Conservation (phyloP, 441 rosid genomes). For the Manihot esculenta region DNA sequence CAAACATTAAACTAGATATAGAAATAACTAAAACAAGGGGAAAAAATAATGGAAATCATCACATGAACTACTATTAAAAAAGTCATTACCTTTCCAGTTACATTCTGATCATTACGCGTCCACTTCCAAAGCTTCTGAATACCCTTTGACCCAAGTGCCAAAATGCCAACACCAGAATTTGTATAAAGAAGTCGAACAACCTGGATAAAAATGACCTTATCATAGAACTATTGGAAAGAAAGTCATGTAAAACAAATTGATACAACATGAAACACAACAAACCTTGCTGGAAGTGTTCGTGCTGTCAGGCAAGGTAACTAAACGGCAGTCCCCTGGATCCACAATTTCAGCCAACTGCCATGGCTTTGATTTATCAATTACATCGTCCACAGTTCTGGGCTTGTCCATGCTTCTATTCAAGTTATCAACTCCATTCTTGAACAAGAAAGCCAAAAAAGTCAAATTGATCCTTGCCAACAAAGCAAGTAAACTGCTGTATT, state of each 20-base stretch:
- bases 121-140: conserved; percentile 91
- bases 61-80: conserved; percentile 3
- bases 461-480: conserved; percentile 18
- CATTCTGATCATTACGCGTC: conserved; percentile 75
- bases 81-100: conserved; percentile 68
- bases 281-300: conserved; percentile 80
- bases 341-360: conserved; percentile 74
- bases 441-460: conserved; percentile 20
- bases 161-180: conserved; percentile 75
- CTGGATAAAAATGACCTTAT: conserved; percentile 34
- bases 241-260: background rate
- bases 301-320: conserved; percentile 61
- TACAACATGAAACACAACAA: conserved; percentile 18
- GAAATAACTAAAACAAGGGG: background rate
- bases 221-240: conserved; percentile 15
- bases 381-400: conserved; percentile 58
- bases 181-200: conserved; percentile 84
- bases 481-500: background rate
- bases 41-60: background rate
- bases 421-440: conserved; percentile 76
- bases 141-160: conserved; percentile 86
- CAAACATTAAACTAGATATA: no score
- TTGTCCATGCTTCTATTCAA: conserved; percentile 59
- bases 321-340: conserved; percentile 57
- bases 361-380: conserved; percentile 59